phyloP scores from a whole-genome alignment of 2,329 filamentous ascomycete genomes.

The Hyphodiscus sp. region DNA sequence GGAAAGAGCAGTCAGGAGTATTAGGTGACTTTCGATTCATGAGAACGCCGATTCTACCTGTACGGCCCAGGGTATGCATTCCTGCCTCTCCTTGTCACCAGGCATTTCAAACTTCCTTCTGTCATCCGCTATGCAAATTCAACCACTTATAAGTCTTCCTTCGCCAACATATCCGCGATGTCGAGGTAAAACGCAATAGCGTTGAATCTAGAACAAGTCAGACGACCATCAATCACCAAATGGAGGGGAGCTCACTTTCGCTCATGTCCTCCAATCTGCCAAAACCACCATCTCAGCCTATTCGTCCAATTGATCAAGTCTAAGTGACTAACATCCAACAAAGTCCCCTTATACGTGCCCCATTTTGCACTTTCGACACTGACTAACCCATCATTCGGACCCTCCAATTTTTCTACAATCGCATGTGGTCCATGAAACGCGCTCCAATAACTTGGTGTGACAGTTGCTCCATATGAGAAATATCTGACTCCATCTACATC shows the following conservation, averaged over 20 bases:
- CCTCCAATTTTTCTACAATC: constrained; percentile 46
- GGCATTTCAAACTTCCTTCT: background rate
- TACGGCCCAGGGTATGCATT: background rate
- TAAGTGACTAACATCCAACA: constrained; percentile 55
- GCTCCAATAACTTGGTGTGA: constrained; percentile 56
- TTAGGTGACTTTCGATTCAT: background rate
- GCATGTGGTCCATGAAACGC: constrained; percentile 49
- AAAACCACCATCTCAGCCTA: constrained; percentile 46
- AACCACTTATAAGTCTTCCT: constrained; percentile 45
- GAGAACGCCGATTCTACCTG: background rate
- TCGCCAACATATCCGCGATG: constrained; percentile 64
- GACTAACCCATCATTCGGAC: constrained; percentile 60
- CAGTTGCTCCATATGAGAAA: constrained; percentile 55
- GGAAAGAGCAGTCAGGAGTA: background rate
- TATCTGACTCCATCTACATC: constrained; percentile 49
- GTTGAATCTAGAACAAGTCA: constrained; percentile 45
- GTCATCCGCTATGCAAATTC: background rate
- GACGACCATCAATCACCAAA: background rate
- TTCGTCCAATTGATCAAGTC: constrained; percentile 66
- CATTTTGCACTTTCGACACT: constrained; percentile 57
- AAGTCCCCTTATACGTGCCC: constrained; percentile 58
- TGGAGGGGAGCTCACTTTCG: constrained; percentile 38
- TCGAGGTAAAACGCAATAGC: constrained; percentile 62
- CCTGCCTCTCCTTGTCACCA: background rate
- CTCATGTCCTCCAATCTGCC: constrained; percentile 46